A percentile compares a stretch with the other conserved stretches of the same genome.
These are phyloP conservation scores for Penicillium thymicola DNA, from an alignment of 2,329 filamentous ascomycete species.

Conservation along the genomic window DNA sequence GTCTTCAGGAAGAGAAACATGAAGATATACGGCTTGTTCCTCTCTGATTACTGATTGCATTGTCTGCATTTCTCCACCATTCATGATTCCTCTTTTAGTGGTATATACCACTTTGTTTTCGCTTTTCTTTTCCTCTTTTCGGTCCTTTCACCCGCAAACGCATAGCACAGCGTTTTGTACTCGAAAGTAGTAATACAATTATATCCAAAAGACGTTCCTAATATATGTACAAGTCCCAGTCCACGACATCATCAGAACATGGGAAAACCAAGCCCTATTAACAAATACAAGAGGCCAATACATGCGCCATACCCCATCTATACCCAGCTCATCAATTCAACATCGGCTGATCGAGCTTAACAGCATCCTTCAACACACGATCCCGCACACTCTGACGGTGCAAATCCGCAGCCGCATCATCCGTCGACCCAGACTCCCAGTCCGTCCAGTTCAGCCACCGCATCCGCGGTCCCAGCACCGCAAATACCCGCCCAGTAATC, in stretches of 20 bases:
- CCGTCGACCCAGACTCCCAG: slow-evolving; percentile 25
- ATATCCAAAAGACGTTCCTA: slow-evolving; percentile 3
- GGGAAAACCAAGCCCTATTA: slow-evolving; percentile 2
- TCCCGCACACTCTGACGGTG: slow-evolving; percentile 36
- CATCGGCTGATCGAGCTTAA: slow-evolving; percentile 33
- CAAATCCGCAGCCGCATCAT: slow-evolving; percentile 23
- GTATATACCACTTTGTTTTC: neutral
- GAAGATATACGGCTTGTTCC: slow-evolving; percentile 51
- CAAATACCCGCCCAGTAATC: slow-evolving; percentile 70
- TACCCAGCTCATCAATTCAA: slow-evolving; percentile 15
- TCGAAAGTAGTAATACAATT: slow-evolving; percentile 19
- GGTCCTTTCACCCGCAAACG: neutral
- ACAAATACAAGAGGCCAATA: slow-evolving; percentile 1
- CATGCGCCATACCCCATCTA: neutral
- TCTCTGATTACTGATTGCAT: slow-evolving; percentile 6
- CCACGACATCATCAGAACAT: neutral
- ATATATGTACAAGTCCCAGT: slow-evolving; percentile 12
- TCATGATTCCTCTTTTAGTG: neutral
- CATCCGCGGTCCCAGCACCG: slow-evolving; percentile 64
- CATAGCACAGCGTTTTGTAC: neutral
- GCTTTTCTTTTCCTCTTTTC: neutral
- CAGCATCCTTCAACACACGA: slow-evolving; percentile 37
- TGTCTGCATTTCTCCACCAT: slow-evolving; percentile 5
- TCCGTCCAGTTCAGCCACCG: slow-evolving; percentile 37
- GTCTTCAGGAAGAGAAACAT: slow-evolving; percentile 46